Evolutionary conservation across 805 yeast genomes (phyloP).

Genomic region (Candida maesae): DNA sequence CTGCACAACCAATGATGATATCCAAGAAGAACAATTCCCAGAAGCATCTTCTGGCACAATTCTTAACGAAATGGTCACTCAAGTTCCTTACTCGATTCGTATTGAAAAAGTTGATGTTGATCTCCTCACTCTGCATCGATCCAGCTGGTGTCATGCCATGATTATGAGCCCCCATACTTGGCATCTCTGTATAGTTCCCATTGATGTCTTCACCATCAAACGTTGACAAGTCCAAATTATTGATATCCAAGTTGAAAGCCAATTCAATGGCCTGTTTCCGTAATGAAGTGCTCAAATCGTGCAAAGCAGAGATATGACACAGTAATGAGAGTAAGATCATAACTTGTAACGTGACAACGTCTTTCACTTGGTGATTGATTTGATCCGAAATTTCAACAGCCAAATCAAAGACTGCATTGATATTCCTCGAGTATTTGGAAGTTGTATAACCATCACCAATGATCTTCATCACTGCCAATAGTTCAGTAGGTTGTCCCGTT

Average conservation of each 20-base stretch:
- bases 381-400: slow-evolving; percentile 32
- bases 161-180: slow-evolving; percentile 1
- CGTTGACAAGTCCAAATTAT: slow-evolving; percentile 34
- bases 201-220: slow-evolving; percentile 24
- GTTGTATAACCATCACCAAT: slow-evolving; percentile 46
- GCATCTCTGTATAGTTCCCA: slow-evolving; percentile 18
- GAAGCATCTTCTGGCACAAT: slow-evolving; percentile 40
- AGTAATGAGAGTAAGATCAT: slow-evolving; percentile 39
- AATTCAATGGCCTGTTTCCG: slow-evolving; percentile 40
- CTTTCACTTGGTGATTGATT: slow-evolving; percentile 30
- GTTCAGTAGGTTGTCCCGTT: slow-evolving; percentile 36
- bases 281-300: slow-evolving; percentile 40
- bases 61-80: slow-evolving; percentile 18
- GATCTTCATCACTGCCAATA: slow-evolving; percentile 44
- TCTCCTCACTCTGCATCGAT: slow-evolving; percentile 18
- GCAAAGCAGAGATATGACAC: slow-evolving; percentile 50
- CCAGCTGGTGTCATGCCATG: slow-evolving; percentile 15
- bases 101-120: slow-evolving; percentile 24
- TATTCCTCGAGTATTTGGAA: slow-evolving; percentile 34
- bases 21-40: slow-evolving; percentile 54
- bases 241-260: slow-evolving; percentile 35
- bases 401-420: slow-evolving; percentile 37
- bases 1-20: slow-evolving; percentile 51
- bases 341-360: slow-evolving; percentile 41
- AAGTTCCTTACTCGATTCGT: slow-evolving; percentile 22